Conservation (phyloP, 768 basidiomycete species). For the Mycena epipterygia region DNA sequence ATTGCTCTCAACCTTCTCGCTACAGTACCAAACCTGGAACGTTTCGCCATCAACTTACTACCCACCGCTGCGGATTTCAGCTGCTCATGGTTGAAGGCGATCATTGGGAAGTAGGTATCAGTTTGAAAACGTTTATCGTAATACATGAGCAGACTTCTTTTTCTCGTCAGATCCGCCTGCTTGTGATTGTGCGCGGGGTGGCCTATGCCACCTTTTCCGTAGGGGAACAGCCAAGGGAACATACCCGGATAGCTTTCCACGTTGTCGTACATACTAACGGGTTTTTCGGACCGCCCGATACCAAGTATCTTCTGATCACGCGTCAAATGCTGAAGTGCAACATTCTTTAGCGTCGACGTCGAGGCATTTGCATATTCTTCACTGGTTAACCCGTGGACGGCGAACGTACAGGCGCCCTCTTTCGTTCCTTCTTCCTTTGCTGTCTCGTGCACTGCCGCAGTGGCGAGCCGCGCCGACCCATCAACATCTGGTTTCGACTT, state of each 20-base stretch:
- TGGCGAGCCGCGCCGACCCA: too few relatives aligned
- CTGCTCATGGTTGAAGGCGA: conserved; percentile 57
- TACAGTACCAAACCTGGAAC: conserved; percentile 43
- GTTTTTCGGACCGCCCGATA: background rate
- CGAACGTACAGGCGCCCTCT: background rate
- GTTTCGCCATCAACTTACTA: conserved; percentile 45
- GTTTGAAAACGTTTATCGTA: conserved; percentile 40
- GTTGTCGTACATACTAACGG: conserved; percentile 47
- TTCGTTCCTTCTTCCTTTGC: background rate
- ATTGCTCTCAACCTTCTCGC: conserved; percentile 37
- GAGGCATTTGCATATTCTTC: background rate
- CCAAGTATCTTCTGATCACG: background rate
- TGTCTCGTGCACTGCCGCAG: background rate
- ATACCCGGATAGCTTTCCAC: conserved; percentile 51
- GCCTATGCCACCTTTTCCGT: conserved; percentile 50
- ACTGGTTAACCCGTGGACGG: background rate
- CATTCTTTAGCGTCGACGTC: background rate
- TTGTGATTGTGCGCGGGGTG: background rate
- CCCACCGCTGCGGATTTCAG: conserved; percentile 44
- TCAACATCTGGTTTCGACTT: background rate
- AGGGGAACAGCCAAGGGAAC: conserved; percentile 57
- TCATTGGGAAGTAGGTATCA: conserved; percentile 43
- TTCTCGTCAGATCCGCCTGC: conserved; percentile 36
- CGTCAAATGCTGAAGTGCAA: background rate
- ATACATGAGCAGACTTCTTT: conserved; percentile 46